Evolutionary conservation across 2,329 filamentous ascomycete species (phyloP).

Genomic region (Fusarium avenaceum): DNA sequence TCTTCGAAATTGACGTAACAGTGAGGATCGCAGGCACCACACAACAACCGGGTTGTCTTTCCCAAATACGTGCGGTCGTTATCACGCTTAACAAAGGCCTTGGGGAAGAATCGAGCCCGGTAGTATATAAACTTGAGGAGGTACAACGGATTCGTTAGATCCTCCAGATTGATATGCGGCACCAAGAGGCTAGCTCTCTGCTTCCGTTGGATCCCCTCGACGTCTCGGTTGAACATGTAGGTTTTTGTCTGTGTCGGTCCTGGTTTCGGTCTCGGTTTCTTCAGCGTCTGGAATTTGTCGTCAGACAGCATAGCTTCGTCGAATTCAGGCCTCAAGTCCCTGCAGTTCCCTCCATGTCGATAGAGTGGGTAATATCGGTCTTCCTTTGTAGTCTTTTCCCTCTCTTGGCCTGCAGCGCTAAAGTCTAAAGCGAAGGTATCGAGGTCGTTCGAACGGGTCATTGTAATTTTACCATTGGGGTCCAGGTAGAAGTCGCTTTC

Average conservation of each 20-base stretch:
- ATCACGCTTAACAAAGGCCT: conserved; percentile 28
- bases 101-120: conserved; percentile 30
- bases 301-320: not conserved
- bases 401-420: conserved; percentile 16
- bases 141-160: conserved; percentile 32
- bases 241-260: not conserved
- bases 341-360: conserved; percentile 41
- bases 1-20: conserved; percentile 6
- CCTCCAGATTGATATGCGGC: conserved; percentile 42
- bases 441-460: conserved; percentile 35
- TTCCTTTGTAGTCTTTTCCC: not conserved
- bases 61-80: conserved; percentile 40
- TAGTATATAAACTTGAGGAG: conserved; percentile 43
- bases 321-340: not conserved
- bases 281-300: not conserved
- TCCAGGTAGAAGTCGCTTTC: conserved; percentile 32
- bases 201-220: conserved; percentile 17
- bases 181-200: conserved; percentile 41
- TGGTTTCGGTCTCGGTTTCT: conserved; percentile 8
- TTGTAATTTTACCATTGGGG: conserved; percentile 21
- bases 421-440: conserved; percentile 39
- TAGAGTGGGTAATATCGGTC: conserved; percentile 30
- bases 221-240: conserved; percentile 22
- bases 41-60: conserved; percentile 26
- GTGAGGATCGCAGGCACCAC: conserved; percentile 25